Percentiles rank a stretch among this genome's conserved stretches.
These are phyloP conservation scores for Stropharia rugosoannulata DNA, from an alignment of 768 basidiomycete genomes.

Conservation along the genomic window DNA sequence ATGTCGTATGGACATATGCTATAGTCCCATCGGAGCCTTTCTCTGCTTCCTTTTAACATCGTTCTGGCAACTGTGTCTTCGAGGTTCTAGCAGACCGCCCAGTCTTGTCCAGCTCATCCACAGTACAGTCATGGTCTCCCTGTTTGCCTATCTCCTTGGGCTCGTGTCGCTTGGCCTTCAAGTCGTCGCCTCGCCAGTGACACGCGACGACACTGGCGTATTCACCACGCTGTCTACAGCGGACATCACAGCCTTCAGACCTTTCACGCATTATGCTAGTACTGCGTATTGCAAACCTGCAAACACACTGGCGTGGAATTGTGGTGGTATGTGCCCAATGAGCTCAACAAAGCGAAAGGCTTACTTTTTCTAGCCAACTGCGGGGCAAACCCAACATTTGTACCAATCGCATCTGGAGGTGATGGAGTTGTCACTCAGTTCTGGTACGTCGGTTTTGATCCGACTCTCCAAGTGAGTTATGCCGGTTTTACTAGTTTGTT, in stretches of 20 bases:
- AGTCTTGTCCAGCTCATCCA: too few species aligned
- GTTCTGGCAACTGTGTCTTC: too few species aligned
- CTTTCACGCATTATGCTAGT: slow-evolving; percentile 52
- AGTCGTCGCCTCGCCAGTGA: slow-evolving; percentile 5
- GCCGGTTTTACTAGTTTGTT: background rate
- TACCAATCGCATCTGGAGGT: slow-evolving; percentile 49
- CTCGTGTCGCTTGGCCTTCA: background rate
- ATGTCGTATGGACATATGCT: too few species aligned
- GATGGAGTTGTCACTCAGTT: slow-evolving; percentile 40
- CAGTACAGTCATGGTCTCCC: too few species aligned
- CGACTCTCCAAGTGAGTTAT: slow-evolving; percentile 25
- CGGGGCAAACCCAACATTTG: slow-evolving; percentile 43
- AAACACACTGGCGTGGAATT: slow-evolving; percentile 46
- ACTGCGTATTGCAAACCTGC: slow-evolving; percentile 48
- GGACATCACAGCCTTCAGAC: slow-evolving; percentile 41
- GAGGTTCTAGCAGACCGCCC: too few species aligned
- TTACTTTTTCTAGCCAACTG: slow-evolving; percentile 36
- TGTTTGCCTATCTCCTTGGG: slow-evolving; percentile 4
- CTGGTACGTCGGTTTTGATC: slow-evolving; percentile 47
- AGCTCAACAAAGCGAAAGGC: background rate
- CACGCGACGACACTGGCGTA: slow-evolving; percentile 11
- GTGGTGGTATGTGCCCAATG: slow-evolving; percentile 36
- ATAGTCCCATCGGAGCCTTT: too few species aligned
- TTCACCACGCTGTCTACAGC: slow-evolving; percentile 36
- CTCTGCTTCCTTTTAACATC: too few species aligned